Percentiles rank a stretch among this genome's conserved stretches.
Conservation (phyloP, 2,329 filamentous ascomycete species). For the Apiospora sp. region DNA sequence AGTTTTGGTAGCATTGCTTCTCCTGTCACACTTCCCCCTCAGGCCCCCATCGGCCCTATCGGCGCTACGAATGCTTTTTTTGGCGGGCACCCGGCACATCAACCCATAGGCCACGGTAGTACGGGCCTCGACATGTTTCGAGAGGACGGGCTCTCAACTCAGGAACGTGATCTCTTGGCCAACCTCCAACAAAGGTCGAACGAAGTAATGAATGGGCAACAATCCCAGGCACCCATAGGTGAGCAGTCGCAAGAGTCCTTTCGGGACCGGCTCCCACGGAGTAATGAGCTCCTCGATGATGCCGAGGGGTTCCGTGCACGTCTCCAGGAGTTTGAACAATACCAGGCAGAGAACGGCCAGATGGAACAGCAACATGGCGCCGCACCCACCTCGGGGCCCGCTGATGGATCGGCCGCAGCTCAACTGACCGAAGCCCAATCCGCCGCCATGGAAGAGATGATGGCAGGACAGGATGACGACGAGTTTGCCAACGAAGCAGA, state of each 20-base stretch:
- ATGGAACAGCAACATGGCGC: slow-evolving; percentile 38
- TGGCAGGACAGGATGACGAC: slow-evolving; percentile 28
- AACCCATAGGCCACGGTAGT: slow-evolving; percentile 49
- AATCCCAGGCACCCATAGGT: slow-evolving; percentile 49
- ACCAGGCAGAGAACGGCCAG: slow-evolving; percentile 76
- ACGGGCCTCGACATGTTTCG: slow-evolving; percentile 62
- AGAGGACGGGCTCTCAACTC: slow-evolving; percentile 73
- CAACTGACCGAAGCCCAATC: slow-evolving; percentile 20
- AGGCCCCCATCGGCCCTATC: slow-evolving; percentile 64
- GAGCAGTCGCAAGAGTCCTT: slow-evolving; percentile 47
- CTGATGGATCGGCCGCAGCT: slow-evolving; percentile 26
- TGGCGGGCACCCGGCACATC: slow-evolving; percentile 61
- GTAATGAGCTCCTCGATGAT: slow-evolving; percentile 61
- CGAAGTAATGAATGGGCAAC: slow-evolving; percentile 42
- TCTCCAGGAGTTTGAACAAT: slow-evolving; percentile 82
- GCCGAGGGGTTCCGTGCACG: slow-evolving; percentile 72
- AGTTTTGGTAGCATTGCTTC: slow-evolving; percentile 95
- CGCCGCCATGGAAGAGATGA: slow-evolving; percentile 27
- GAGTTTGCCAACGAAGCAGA: slow-evolving; percentile 35
- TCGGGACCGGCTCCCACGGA: slow-evolving; percentile 57
- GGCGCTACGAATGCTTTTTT: slow-evolving; percentile 75
- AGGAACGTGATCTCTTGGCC: slow-evolving; percentile 62
- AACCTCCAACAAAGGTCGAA: slow-evolving; percentile 45
- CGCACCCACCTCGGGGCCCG: slow-evolving; percentile 29
- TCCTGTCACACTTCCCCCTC: slow-evolving; percentile 69